Percentiles rank a stretch among this genome's conserved stretches.
phyloP scores from a whole-genome alignment of 1,284 basidiomycete genomes.

The Lentinus polychrous region DNA sequence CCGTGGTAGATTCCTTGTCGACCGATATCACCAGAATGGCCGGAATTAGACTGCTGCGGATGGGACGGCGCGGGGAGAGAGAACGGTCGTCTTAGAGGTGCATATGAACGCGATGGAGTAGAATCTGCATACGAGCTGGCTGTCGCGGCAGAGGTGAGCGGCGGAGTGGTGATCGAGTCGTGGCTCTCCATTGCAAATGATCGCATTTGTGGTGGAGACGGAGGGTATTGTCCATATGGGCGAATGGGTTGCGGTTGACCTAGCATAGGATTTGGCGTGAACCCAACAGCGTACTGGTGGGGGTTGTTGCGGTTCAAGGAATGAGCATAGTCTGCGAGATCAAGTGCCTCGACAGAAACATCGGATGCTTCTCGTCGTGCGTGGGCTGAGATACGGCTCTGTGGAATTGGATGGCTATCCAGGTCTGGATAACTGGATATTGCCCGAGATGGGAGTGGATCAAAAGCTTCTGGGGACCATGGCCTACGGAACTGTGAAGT shows the following conservation, averaged over 20 bases:
- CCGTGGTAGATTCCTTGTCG: conserved; percentile 11
- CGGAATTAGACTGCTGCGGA: conserved; percentile 14
- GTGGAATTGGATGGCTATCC: conserved; percentile 7
- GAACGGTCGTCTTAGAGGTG: conserved; percentile 33
- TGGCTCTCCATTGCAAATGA: conserved; percentile 32
- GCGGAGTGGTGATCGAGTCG: conserved; percentile 35
- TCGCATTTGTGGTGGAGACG: conserved; percentile 30
- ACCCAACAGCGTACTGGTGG: conserved; percentile 16
- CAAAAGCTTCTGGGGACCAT: conserved; percentile 60
- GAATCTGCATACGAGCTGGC: conserved; percentile 26
- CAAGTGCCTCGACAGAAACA: conserved; percentile 58
- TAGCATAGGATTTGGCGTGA: conserved; percentile 7
- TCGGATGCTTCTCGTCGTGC: conserved; percentile 47
- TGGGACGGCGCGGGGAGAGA: conserved; percentile 36
- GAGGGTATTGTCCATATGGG: conserved; percentile 27
- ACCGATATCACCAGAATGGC: conserved; percentile 12
- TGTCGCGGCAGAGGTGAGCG: conserved; percentile 39
- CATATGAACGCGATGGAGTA: conserved; percentile 21
- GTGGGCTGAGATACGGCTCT: conserved; percentile 16
- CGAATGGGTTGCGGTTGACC: conserved; percentile 18
- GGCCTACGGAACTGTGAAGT: conserved; percentile 43
- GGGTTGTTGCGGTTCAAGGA: conserved; percentile 34
- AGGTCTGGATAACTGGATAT: conserved; percentile 2
- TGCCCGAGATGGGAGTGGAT: conserved; percentile 37
- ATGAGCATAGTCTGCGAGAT: conserved; percentile 59